A percentile compares a stretch with the other conserved stretches of the same genome.
Evolutionary conservation across 257 asterid genomes (phyloP).

Genomic region (Salvia splendens): DNA sequence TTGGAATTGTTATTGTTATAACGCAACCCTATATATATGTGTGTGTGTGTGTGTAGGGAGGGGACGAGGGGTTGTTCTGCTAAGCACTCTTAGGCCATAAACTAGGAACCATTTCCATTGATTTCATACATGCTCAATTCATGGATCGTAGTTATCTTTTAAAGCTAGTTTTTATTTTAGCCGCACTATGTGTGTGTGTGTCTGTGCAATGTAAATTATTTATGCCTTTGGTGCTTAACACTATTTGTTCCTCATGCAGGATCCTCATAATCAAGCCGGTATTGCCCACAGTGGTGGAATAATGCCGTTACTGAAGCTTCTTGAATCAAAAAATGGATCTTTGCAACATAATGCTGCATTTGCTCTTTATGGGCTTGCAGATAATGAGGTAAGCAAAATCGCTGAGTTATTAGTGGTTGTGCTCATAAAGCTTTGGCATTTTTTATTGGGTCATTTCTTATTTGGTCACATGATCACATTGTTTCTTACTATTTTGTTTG

Average conservation of each 20-base stretch:
- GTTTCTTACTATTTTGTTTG: conserved; percentile 17
- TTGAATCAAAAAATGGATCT: conserved; percentile 95
- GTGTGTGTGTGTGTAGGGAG: too few relatives aligned
- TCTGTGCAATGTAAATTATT: not conserved
- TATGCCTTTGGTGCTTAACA: conserved; percentile 3
- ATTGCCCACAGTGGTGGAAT: conserved; percentile 95
- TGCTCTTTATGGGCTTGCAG: conserved; percentile 98
- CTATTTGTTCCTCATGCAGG: conserved; percentile 46
- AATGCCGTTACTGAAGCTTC: conserved; percentile 78
- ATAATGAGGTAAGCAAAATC: conserved; percentile 70
- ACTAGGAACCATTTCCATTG: too few relatives aligned
- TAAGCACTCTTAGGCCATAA: too few relatives aligned
- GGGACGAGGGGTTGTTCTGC: too few relatives aligned
- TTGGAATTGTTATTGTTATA: too few relatives aligned
- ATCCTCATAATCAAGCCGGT: conserved; percentile 96
- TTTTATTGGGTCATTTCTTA: conserved; percentile 12
- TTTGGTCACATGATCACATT: not conserved
- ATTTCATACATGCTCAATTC: too few relatives aligned
- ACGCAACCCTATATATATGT: too few relatives aligned
- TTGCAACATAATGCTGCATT: conserved; percentile 98
- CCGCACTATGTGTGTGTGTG: too few relatives aligned
- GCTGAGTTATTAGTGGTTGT: conserved; percentile 21
- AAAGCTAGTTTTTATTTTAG: too few relatives aligned
- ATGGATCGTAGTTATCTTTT: too few relatives aligned
- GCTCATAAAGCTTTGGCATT: not conserved